Conservation (phyloP, 2,329 filamentous ascomycete genomes). For the Xylaria sp. region DNA sequence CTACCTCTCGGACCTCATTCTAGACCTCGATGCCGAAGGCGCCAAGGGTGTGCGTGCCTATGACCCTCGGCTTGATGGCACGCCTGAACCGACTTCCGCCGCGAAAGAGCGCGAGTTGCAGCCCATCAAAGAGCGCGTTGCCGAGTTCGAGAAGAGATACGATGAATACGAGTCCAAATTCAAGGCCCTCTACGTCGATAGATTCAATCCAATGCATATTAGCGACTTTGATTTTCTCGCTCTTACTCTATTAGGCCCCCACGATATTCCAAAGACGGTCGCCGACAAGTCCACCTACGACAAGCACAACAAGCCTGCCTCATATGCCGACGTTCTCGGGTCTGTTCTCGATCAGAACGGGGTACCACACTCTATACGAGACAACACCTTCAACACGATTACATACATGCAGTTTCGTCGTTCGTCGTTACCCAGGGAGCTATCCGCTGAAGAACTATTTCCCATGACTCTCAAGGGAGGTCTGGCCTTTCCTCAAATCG, state of each 20-base stretch:
- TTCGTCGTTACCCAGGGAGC: slow-evolving; percentile 23
- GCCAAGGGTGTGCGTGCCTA: slow-evolving; percentile 56
- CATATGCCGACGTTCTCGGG: slow-evolving; percentile 2
- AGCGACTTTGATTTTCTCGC: slow-evolving; percentile 57
- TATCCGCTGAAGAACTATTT: slow-evolving; percentile 12
- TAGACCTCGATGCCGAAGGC: slow-evolving; percentile 64
- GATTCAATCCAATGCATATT: slow-evolving; percentile 52
- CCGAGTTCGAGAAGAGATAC: slow-evolving; percentile 46
- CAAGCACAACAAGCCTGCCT: neutral
- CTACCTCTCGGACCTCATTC: slow-evolving; percentile 55
- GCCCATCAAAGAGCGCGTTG: slow-evolving; percentile 44
- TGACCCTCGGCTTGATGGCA: slow-evolving; percentile 51
- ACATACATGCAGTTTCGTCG: slow-evolving; percentile 47
- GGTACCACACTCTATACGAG: slow-evolving; percentile 40
- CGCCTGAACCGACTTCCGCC: slow-evolving; percentile 2
- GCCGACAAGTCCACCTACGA: neutral
- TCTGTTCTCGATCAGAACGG: slow-evolving; percentile 44
- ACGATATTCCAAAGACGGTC: slow-evolving; percentile 1
- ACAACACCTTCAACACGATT: slow-evolving; percentile 36
- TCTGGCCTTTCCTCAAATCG: slow-evolving; percentile 36
- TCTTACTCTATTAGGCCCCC: slow-evolving; percentile 47
- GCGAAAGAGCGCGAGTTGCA: slow-evolving; percentile 47
- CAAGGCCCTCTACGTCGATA: slow-evolving; percentile 22
- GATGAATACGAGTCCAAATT: slow-evolving; percentile 30
- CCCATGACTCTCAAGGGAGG: slow-evolving; percentile 25